A percentile compares a stretch with the other conserved stretches of the same genome.
These are phyloP conservation scores for Theobroma grandiflorum DNA, from an alignment of 441 rosid genomes.

Conservation along the genomic window DNA sequence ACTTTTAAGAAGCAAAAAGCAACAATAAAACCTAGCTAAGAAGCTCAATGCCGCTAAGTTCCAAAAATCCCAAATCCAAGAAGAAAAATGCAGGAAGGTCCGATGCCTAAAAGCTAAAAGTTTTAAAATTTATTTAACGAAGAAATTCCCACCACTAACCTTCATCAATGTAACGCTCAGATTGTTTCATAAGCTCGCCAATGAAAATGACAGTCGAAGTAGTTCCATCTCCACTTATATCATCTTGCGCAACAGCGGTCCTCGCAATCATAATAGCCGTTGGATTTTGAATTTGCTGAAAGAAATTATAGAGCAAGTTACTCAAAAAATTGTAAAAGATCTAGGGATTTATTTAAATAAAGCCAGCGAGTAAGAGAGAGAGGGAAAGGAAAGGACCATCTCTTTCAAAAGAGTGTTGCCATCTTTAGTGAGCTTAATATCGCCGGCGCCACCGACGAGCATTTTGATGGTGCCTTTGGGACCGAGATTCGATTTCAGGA, in stretches of 20 bases:
- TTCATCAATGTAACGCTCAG: slow-evolving; percentile 93
- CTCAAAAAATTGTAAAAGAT: slow-evolving; percentile 26
- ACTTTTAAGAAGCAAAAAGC: neutral
- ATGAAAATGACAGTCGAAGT: slow-evolving; percentile 95
- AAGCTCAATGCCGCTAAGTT: neutral
- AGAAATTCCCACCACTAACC: slow-evolving; percentile 48
- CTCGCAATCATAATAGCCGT: slow-evolving; percentile 97
- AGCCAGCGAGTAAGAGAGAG: neutral
- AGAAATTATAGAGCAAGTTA: slow-evolving; percentile 21
- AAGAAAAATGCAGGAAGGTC: neutral
- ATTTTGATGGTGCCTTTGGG: slow-evolving; percentile 98
- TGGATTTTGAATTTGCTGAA: slow-evolving; percentile 99
- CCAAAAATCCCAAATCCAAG: neutral
- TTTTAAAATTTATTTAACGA: neutral
- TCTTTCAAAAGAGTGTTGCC: slow-evolving; percentile 95
- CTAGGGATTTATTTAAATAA: slow-evolving; percentile 13
- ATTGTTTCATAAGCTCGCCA: slow-evolving; percentile 98
- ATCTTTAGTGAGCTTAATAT: slow-evolving; percentile 95
- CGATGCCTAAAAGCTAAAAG: neutral
- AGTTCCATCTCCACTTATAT: slow-evolving; percentile 95
- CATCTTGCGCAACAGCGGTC: slow-evolving; percentile 98
- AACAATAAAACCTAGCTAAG: neutral
- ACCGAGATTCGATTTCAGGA: slow-evolving; percentile 91
- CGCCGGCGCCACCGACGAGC: slow-evolving; percentile 99
- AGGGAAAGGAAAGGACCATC: slow-evolving; percentile 56